These are phyloP conservation scores for Conringia planisiliqua DNA, from an alignment of 345 rosid species.

Conservation along the genomic window DNA sequence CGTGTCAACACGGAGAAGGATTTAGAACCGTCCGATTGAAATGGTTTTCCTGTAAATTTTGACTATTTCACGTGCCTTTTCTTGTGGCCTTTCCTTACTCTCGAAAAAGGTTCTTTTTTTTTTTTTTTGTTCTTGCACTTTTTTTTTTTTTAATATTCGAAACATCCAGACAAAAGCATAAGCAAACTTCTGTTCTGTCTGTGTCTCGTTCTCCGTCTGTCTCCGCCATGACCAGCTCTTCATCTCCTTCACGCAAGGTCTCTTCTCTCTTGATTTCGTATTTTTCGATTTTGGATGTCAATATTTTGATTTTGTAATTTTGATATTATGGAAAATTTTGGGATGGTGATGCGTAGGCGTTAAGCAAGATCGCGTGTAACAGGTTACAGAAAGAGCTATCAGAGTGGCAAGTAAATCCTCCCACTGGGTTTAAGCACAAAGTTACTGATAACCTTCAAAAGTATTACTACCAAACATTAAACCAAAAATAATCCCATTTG, in stretches of 20 bases:
- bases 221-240: constrained; percentile 74
- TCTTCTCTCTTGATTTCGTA: neutral
- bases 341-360: constrained; percentile 40
- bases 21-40: constrained; percentile 7
- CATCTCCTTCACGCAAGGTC: constrained; percentile 72
- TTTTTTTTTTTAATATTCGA: neutral
- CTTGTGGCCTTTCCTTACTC: constrained; percentile 12
- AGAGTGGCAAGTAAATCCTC: constrained; percentile 99
- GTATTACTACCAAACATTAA: constrained; percentile 9
- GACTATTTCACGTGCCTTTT: constrained; percentile 23
- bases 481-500: neutral
- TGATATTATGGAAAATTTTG: neutral
- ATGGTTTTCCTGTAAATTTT: constrained; percentile 3
- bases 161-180: constrained; percentile 9
- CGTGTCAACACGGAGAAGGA: neutral
- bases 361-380: constrained; percentile 97
- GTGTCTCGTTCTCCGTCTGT: neutral
- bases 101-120: neutral
- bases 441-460: constrained; percentile 65
- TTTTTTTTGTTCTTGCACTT: neutral
- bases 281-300: neutral
- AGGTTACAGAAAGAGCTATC: constrained; percentile 91
- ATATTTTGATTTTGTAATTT: neutral
- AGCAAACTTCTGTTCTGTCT: neutral
- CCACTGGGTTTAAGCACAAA: constrained; percentile 63